These are phyloP conservation scores for Gossypioides kirkii DNA, from an alignment of 345 rosid genomes.

Conservation along the genomic window DNA sequence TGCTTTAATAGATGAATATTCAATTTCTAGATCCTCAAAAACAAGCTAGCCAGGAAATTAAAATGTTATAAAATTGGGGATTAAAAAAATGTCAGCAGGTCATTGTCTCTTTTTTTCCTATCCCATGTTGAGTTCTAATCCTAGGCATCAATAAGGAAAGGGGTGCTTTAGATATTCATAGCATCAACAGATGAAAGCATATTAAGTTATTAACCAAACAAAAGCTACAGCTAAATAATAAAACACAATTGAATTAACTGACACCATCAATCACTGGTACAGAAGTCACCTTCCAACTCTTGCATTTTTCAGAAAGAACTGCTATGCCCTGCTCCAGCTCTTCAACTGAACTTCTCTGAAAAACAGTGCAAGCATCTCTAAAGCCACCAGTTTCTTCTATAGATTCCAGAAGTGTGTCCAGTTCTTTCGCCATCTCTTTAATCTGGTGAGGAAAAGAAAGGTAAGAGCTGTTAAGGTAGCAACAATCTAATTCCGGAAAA, in stretches of 20 bases:
- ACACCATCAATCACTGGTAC: conserved; percentile 3
- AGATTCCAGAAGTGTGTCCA: conserved; percentile 67
- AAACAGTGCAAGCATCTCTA: conserved; percentile 69
- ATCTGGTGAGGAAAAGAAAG: conserved; percentile 34
- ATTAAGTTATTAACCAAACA: conserved; percentile 2
- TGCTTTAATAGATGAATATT: background rate
- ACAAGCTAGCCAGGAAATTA: conserved; percentile 2
- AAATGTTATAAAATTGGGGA: background rate
- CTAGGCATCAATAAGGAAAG: background rate
- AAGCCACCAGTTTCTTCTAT: conserved; percentile 79
- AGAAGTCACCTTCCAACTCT: conserved; percentile 55
- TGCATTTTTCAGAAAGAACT: conserved; percentile 55
- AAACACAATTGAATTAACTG: background rate
- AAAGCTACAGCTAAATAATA: background rate
- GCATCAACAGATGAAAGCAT: background rate
- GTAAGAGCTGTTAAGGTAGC: background rate
- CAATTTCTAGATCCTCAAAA: background rate
- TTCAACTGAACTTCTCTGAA: conserved; percentile 53
- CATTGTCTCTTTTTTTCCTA: background rate
- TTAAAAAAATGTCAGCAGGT: background rate
- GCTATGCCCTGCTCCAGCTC: conserved; percentile 62
- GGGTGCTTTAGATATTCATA: background rate
- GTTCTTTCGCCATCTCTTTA: conserved; percentile 70
- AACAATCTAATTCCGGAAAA: background rate
- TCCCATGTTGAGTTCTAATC: background rate